phyloP scores from a whole-genome alignment of 1,284 basidiomycete species.

The Apiotrichum mycotoxinovorans region DNA sequence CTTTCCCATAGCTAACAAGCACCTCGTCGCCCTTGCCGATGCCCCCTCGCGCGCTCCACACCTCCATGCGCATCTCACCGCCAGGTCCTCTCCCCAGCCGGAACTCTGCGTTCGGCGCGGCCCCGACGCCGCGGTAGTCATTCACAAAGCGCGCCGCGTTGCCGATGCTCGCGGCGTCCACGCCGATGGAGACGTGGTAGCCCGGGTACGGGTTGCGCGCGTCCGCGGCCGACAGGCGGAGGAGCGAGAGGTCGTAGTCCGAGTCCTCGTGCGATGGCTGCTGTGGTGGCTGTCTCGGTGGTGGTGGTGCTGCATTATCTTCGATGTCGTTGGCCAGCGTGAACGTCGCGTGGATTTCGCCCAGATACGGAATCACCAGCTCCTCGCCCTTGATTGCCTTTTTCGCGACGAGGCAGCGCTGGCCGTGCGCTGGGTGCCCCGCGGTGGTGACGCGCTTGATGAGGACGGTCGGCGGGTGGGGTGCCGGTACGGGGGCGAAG shows the following conservation, averaged over 20 bases:
- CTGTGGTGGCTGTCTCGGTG: background rate
- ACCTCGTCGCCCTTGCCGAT: conserved; percentile 82
- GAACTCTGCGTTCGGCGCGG: conserved; percentile 68
- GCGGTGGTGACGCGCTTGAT: conserved; percentile 45
- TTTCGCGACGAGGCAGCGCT: conserved; percentile 74
- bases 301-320: background rate
- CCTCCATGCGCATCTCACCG: conserved; percentile 72
- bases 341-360: conserved; percentile 57
- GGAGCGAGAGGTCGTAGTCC: conserved; percentile 81
- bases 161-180: conserved; percentile 69
- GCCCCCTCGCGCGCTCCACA: conserved; percentile 57
- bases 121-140: conserved; percentile 72
- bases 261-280: conserved; percentile 32
- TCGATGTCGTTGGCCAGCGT: background rate
- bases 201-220: conserved; percentile 29
- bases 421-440: conserved; percentile 72
- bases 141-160: conserved; percentile 85
- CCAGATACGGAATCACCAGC: conserved; percentile 75
- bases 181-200: conserved; percentile 48
- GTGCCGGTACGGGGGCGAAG: conserved; percentile 23
- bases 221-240: conserved; percentile 51
- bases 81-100: conserved; percentile 55
- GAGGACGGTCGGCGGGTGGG: conserved; percentile 30
- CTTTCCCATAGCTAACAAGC: conserved; percentile 85
- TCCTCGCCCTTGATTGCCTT: conserved; percentile 64